Base-by-base conservation (phyloP, 1,284 basidiomycete species). In the Fomitopsis pinicola region DNA sequence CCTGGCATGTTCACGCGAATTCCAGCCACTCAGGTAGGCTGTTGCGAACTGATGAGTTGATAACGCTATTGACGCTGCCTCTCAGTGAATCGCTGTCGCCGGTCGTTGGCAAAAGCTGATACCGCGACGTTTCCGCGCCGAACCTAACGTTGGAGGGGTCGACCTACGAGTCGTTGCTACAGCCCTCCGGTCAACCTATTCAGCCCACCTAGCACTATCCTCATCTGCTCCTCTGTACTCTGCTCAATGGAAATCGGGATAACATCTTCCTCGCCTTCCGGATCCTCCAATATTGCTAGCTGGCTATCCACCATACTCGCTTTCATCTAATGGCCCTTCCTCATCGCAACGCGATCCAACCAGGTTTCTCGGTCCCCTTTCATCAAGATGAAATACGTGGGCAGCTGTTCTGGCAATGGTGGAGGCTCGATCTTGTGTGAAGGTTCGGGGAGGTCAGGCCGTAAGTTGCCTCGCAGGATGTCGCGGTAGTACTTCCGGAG, bases 291-390 rank as follows among this genome's bases (percentile, higher is more conserved):
- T 40, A 91, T 89, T 19, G 77, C 77, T 63, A 97, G 71, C 77
- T 98, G 96, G 64, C 89, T 91, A 58, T 91, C 88, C 64, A 98
- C 79, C 95, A 98, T 97, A 26, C 73, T 71, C 30, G 86, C 83
- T 74, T 95, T 95, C 90, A 98, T 94, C 67, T 94, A 97, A 75
- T 98, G 96, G 0, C 87, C 87, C 64, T 86, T 75, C 35, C 95
- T 80, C 59, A 80, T 79, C 67, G 75, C 70, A 84, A 98, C 94
- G 45, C 95, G 79, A 55, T 87, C 80, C 66, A 82, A 68, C 54
- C 97, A 73, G 55, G 90, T 73, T 33, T 87, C 82, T 45, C 79
- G 76, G 22, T 81, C 73, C 2, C 94, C 94, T 55, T 91, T 80
- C 67, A 97, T 87, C 73, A 90, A 95, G 58, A 97, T 86, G 70